Base-by-base conservation (phyloP, 148 eudicot genomes). In the Rhododendron vialii region DNA sequence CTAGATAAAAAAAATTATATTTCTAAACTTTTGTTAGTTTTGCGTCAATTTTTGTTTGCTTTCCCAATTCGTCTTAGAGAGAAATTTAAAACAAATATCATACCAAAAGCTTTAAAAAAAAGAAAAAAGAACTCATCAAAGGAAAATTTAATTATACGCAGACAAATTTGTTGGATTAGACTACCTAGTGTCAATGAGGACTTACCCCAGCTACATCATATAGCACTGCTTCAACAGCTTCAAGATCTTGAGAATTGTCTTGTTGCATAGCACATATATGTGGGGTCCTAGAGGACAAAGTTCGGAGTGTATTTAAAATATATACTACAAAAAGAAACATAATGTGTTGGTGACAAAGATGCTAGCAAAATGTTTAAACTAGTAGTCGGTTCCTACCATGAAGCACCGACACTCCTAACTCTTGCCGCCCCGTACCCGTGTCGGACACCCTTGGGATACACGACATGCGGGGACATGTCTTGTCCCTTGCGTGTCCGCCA, bases 221-320 rank as follows among this genome's bases (percentile, higher is more conserved):
- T 55, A 94, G 91, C 78, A 93, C 88, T 28, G 92, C 86, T 47
- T 90, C 92, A 45, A 94, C 93, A 74, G 85, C 89, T 85, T 91
- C 90, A 87, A 95, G 91, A 88, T 90, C 86, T 36, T 85, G 81
- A 30, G 97, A 89, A 67, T 81, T 67, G 83, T 95, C 95, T 86
- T 94, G 95, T 86, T 94, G 95, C 91, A 95, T 92, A 7, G 95
- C 90, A 82, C 92, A 90, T 82, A 94, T 86, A 89, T 93, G 90
- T 47, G 95, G 97, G 3, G 97, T 93, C 88, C 95, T 93, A 88
- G 45, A 74, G 55, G 36, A 57, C 73, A 65, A 59, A 84, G 24
- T 51, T 36, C 1, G 65, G 33, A 61, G 45, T 18, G 65, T 18
- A 83, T 28, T 48, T 78, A 28, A 33, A 76, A 24, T 26, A 48